These are phyloP conservation scores for Hypoxylon lenormandii DNA, from an alignment of 495 filamentous ascomycete genomes.

Conservation along the genomic window DNA sequence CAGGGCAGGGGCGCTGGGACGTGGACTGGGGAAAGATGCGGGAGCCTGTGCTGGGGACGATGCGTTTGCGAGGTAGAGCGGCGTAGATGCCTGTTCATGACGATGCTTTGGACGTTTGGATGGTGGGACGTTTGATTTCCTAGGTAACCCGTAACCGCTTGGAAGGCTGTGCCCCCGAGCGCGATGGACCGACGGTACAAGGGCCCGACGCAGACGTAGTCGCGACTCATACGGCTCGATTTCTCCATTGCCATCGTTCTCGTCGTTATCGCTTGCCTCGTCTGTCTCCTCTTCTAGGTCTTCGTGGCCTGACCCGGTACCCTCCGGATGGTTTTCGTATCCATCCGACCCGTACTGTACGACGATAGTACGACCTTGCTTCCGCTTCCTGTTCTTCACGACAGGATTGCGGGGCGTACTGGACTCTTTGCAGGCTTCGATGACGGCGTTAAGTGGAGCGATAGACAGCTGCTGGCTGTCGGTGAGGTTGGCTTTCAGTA, in stretches of 20 bases:
- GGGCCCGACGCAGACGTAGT: background rate
- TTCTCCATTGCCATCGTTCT: background rate
- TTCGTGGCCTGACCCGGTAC: background rate
- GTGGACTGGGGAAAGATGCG: background rate
- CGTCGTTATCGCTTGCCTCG: background rate
- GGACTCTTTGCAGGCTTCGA: background rate
- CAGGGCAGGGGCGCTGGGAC: background rate
- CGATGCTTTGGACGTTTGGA: conserved; percentile 1
- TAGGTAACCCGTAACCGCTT: background rate
- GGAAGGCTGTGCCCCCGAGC: background rate
- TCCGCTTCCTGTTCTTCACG: background rate
- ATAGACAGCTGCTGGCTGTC: background rate
- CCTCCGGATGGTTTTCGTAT: background rate
- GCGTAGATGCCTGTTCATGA: background rate
- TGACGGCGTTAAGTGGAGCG: background rate
- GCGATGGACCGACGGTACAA: background rate
- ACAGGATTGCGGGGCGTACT: background rate
- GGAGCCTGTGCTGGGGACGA: background rate
- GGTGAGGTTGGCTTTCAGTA: background rate
- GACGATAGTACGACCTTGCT: background rate
- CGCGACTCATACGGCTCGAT: background rate
- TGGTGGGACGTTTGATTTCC: background rate
- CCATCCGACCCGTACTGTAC: background rate
- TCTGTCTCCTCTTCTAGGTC: background rate
- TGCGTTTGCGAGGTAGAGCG: background rate